Evolutionary conservation across 257 asterid species (phyloP), one percentile per base, ranked within the genome.

Genomic region (Solanum etuberosum): DNA sequence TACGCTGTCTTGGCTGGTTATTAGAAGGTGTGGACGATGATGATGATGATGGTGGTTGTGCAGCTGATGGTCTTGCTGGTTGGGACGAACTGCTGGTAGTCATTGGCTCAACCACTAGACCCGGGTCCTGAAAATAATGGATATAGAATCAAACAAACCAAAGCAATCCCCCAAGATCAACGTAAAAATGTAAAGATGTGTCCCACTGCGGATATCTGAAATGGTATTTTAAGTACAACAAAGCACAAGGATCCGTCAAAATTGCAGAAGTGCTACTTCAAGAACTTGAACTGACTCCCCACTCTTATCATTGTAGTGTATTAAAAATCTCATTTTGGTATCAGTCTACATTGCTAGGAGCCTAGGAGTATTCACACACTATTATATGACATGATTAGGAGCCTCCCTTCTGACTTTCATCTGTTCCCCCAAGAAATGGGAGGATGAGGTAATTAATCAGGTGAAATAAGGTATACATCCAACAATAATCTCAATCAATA

Each of bases 91-190:
- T 90, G 89, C 86, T 70, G 35, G 90, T 90, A 85, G 91, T 77
- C 91, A 95, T 94, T 89, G 98, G 95, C 91, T 94, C 99, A 83
- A 96, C 99, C 86, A 93, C 91, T 38, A 96, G 91, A 87, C 91
- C 97, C 27, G 95, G 91, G 76, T 96, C 98, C 99, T 96, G 92
- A 65, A 87, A 32, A 72, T 18, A n/a, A 54, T 29, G 61, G 85
- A 80, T 46, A 78, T 9, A 80, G 40, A 29, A 9, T 80, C 42
- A 80, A 80, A 18, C 20, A 80, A 80, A 80, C 29, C 68, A 46
- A 80, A 18, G 29, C 85, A 29, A 80, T 18, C 16, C 20, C 85
- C 40, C 68, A 48, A 80, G 20, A 80, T 80, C 85, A 48, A 18
- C 85, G 1, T 48, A 80, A 80, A 25, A 80, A 46, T 46, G 42